These are phyloP conservation scores for Nemania diffusa DNA, from an alignment of 2,329 filamentous ascomycete genomes.

Conservation along the genomic window DNA sequence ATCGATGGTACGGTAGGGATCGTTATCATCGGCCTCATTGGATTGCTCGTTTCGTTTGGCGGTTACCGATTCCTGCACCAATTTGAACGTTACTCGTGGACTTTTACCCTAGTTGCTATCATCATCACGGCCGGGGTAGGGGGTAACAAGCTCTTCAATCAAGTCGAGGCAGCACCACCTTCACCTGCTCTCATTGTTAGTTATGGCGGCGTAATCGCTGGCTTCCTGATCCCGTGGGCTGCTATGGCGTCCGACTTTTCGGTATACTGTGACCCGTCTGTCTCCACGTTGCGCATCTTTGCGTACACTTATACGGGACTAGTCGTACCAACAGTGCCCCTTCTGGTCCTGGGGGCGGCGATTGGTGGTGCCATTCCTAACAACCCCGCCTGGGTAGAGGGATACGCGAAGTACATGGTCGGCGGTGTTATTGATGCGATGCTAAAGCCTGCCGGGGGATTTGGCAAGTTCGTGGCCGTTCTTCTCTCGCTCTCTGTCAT, in stretches of 20 bases:
- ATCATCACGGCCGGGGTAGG: slow-evolving; percentile 52
- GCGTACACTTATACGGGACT: slow-evolving; percentile 65
- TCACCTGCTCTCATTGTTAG: slow-evolving; percentile 19
- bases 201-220: slow-evolving; percentile 27
- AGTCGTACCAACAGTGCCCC: slow-evolving; percentile 47
- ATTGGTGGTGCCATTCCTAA: slow-evolving; percentile 69
- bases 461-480: slow-evolving; percentile 71
- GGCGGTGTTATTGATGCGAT: slow-evolving; percentile 70
- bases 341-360: slow-evolving; percentile 73
- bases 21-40: slow-evolving; percentile 67
- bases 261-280: slow-evolving; percentile 65
- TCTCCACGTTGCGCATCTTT: slow-evolving; percentile 55
- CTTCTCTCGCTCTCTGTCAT: slow-evolving; percentile 67
- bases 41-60: slow-evolving; percentile 70
- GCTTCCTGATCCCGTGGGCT: slow-evolving; percentile 56
- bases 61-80: slow-evolving; percentile 67
- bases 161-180: slow-evolving; percentile 8
- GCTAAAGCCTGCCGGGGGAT: slow-evolving; percentile 66
- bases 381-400: slow-evolving; percentile 63
- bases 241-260: slow-evolving; percentile 69
- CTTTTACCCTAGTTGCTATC: slow-evolving; percentile 65
- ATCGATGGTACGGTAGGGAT: slow-evolving; percentile 68
- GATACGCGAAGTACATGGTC: slow-evolving; percentile 63
- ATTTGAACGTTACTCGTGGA: slow-evolving; percentile 68
- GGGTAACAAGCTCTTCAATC: slow-evolving; percentile 25